A percentile compares a stretch with the other conserved stretches of the same genome.
These are phyloP conservation scores for Diaporthe batatas DNA, from an alignment of 2,329 filamentous ascomycete genomes.

Conservation along the genomic window DNA sequence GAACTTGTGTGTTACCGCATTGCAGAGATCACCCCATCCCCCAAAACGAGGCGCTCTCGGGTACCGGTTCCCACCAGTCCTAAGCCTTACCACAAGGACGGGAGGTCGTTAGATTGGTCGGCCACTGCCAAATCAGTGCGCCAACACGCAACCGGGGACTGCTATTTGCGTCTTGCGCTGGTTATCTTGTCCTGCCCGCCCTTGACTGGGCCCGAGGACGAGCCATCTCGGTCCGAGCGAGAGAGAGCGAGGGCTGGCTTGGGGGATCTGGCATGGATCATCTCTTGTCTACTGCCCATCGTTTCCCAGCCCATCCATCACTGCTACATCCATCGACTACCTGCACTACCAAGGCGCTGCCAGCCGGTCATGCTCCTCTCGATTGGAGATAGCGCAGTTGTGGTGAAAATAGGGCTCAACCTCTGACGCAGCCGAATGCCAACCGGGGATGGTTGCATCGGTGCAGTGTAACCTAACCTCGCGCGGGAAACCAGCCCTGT, in stretches of 20 bases:
- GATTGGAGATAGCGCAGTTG: neutral
- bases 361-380: neutral
- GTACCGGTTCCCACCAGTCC: slow-evolving; percentile 2
- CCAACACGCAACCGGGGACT: neutral
- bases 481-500: slow-evolving; percentile 13
- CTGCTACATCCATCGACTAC: too few species aligned
- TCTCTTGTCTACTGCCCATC: neutral
- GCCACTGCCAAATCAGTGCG: neutral
- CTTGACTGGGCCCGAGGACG: neutral
- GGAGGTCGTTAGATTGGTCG: neutral
- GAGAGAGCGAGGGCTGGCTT: neutral
- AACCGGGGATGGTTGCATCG: neutral
- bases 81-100: neutral
- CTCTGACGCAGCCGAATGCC: neutral
- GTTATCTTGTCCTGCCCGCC: neutral
- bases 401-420: neutral
- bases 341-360: neutral
- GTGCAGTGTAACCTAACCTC: neutral
- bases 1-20: neutral
- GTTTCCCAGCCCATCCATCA: too few species aligned
- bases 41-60: slow-evolving; percentile 2
- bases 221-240: slow-evolving; percentile 1
- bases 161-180: neutral
- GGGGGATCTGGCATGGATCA: neutral
- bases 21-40: neutral